Base-by-base conservation (phyloP, 257 asterid genomes). In the Eucommia ulmoides region DNA sequence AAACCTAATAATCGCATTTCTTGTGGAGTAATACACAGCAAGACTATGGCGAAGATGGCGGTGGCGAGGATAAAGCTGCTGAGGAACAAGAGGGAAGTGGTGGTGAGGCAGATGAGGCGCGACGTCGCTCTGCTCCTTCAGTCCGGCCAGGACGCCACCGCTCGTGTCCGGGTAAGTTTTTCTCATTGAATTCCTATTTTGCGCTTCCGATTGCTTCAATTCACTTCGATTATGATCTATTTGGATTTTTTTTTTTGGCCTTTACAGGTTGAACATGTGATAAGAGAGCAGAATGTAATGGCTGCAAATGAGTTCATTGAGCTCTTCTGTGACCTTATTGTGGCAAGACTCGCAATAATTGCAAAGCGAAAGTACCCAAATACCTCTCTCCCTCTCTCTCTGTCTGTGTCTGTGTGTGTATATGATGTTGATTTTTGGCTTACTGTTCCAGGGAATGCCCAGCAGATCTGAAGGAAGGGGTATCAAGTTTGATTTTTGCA, bases 1-100 rank as follows among this genome's bases (percentile, higher is more conserved):
- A 19, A 16, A 42, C n/a, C 48, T 6, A 15, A 4, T 21, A 16
- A n/a, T 42, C 15, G 8, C 48, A 2, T 18, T 20, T 42, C 5
- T 0, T 61, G 20, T 16, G 42, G n/a, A 64, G 52, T 20, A 38
- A 26, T 38, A 12, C 46, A 58, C 58, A 83, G 97, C 73, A 91
- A 86, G 78, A 83, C 99, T 22, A 71, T 70, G 95, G 95, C 96
- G 65, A 91, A 86, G 66, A 83, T 91, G 96, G 75, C 95, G 64
- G 92, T 83, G 66, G 99, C 99, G 25, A 83, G 99, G 60, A 80
- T 91, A 24, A 91, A 91, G 59, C 77, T 91, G 19, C 83, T 91
- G 62, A 76, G 98, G 80, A 91, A 91, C 81, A 91, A 83, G 82
- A 77, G 96, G 60, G 93, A 86, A 42, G 99, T 63, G 69, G 93